phyloP scores from a whole-genome alignment of 1,284 basidiomycete species.

The Laetiporus sulphureus region DNA sequence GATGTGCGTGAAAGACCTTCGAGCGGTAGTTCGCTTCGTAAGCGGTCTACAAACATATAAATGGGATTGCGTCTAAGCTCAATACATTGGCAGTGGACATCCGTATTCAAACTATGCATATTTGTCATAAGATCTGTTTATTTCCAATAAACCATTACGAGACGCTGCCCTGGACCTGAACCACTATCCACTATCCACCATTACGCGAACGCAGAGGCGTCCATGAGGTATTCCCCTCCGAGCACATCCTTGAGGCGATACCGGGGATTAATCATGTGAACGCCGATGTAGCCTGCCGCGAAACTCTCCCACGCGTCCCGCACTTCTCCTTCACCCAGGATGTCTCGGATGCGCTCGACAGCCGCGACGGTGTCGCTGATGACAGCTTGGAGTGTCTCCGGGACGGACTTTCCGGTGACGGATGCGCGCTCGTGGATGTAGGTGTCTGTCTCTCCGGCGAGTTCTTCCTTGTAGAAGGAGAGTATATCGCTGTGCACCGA shows the following conservation, averaged over 20 bases:
- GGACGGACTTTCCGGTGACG: constrained; percentile 6
- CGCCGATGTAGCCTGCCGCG: constrained; percentile 12
- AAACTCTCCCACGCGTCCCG: constrained; percentile 13
- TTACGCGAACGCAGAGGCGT: no score
- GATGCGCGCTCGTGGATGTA: constrained; percentile 12
- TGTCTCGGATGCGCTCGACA: constrained; percentile 8
- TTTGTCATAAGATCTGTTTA: no score
- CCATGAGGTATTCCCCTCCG: constrained; percentile 4
- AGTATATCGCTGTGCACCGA: constrained; percentile 14
- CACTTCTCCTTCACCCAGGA: constrained; percentile 11
- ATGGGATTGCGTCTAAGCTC: no score
- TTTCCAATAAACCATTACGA: no score
- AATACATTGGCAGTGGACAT: no score
- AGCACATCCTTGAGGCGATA: constrained; percentile 7
- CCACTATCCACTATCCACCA: no score
- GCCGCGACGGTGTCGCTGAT: constrained; percentile 10
- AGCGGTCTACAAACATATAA: no score
- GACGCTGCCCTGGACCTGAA: no score
- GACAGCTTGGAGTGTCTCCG: constrained; percentile 5
- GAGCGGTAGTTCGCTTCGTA: no score
- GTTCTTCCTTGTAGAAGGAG: constrained; percentile 15
- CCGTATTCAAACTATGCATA: no score
- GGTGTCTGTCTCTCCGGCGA: constrained; percentile 10
- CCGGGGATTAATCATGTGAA: constrained; percentile 4
- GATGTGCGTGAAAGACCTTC: no score